Percentiles rank a stretch among this genome's conserved stretches.
Evolutionary conservation across 768 basidiomycete genomes (phyloP).

Genomic region (Podaxis sp.): DNA sequence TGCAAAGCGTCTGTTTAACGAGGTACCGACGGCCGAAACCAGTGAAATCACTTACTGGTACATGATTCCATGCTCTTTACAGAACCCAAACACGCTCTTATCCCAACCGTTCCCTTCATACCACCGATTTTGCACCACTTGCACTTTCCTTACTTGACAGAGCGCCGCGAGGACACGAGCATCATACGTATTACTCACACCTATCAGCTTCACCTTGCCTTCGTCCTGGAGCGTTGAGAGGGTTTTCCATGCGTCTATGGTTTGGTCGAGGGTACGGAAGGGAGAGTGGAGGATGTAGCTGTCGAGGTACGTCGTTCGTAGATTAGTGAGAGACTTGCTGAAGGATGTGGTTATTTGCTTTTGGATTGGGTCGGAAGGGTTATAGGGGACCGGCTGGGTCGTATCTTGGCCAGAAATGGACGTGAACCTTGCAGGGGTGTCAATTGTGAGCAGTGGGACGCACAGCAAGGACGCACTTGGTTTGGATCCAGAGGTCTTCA

Average conservation of each 20-base stretch:
- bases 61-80: slow-evolving; percentile 58
- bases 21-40: neutral
- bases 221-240: slow-evolving; percentile 63
- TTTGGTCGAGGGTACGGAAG: slow-evolving; percentile 53
- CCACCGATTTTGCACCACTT: slow-evolving; percentile 86
- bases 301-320: slow-evolving; percentile 74
- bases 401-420: slow-evolving; percentile 71
- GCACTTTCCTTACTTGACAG: slow-evolving; percentile 52
- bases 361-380: slow-evolving; percentile 48
- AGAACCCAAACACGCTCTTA: slow-evolving; percentile 60
- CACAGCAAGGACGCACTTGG: slow-evolving; percentile 51
- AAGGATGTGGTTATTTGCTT: slow-evolving; percentile 67
- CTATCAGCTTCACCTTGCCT: slow-evolving; percentile 64
- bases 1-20: slow-evolving; percentile 28
- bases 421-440: slow-evolving; percentile 57
- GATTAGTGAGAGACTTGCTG: slow-evolving; percentile 61
- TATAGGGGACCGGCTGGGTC: slow-evolving; percentile 72
- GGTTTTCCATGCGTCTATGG: slow-evolving; percentile 67
- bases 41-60: slow-evolving; percentile 56
- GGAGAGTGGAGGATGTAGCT: slow-evolving; percentile 81
- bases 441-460: neutral
- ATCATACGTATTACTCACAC: slow-evolving; percentile 80
- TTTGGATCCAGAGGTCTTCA: slow-evolving; percentile 75
- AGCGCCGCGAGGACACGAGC: slow-evolving; percentile 52
- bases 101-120: slow-evolving; percentile 82